A percentile compares a stretch with the other conserved stretches of the same genome.
Conservation (phyloP, 148 eudicot genomes). For the Nepenthes gracilis region DNA sequence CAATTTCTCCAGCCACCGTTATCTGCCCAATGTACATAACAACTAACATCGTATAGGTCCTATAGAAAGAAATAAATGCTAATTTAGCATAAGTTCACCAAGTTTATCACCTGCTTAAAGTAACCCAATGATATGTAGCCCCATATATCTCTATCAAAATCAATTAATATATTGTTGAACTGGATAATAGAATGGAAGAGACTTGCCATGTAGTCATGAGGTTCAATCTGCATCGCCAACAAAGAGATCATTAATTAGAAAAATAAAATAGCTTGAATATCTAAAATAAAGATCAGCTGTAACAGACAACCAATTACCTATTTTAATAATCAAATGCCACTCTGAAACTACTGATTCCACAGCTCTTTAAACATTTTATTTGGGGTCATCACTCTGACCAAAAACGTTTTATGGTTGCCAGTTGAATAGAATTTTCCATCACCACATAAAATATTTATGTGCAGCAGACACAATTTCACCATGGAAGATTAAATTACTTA, state of each 20-base stretch:
- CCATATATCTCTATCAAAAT: slow-evolving; percentile 90
- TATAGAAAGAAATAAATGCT: slow-evolving; percentile 1
- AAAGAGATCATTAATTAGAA: slow-evolving; percentile 2
- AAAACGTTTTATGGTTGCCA: too few species aligned
- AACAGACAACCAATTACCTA: slow-evolving; percentile 1
- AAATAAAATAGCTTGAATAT: neutral
- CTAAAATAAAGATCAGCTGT: neutral
- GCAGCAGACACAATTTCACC: too few species aligned
- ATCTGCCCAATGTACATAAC: slow-evolving; percentile 22
- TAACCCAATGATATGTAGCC: slow-evolving; percentile 77
- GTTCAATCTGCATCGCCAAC: slow-evolving; percentile 57
- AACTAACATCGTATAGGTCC: neutral
- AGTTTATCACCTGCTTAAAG: slow-evolving; percentile 77
- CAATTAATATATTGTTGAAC: slow-evolving; percentile 71
- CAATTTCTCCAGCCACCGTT: slow-evolving; percentile 89
- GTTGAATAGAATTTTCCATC: too few species aligned
- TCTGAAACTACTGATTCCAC: too few species aligned
- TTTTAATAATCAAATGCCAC: too few species aligned
- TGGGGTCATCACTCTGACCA: too few species aligned
- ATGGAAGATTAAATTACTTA: too few species aligned
- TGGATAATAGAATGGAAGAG: slow-evolving; percentile 63
- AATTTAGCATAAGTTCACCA: neutral
- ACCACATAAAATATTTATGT: too few species aligned
- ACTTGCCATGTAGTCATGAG: slow-evolving; percentile 96
- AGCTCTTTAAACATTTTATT: too few species aligned